Percentiles rank a stretch among this genome's conserved stretches.
Conservation (phyloP, 2,329 filamentous ascomycete species). For the Stylonectria norvegica region DNA sequence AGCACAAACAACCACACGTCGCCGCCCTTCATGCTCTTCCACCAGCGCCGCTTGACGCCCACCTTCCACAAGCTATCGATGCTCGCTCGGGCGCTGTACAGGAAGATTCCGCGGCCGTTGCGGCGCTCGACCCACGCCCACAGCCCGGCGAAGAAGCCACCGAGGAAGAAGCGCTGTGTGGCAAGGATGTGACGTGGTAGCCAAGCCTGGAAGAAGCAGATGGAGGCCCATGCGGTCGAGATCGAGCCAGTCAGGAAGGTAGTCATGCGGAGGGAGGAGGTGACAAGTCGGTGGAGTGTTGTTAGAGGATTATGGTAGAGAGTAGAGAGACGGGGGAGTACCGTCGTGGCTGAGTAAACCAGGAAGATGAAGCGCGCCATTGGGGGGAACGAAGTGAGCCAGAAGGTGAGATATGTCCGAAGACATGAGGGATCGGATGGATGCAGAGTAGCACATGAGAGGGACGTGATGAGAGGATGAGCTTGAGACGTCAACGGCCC, state of each 20-base stretch:
- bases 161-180: slow-evolving; percentile 84
- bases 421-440: slow-evolving; percentile 83
- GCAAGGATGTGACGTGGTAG: slow-evolving; percentile 72
- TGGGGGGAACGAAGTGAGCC: slow-evolving; percentile 76
- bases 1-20: slow-evolving; percentile 81
- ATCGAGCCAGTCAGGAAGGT: slow-evolving; percentile 76
- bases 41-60: slow-evolving; percentile 85
- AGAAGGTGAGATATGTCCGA: slow-evolving; percentile 83
- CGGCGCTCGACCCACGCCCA: slow-evolving; percentile 76
- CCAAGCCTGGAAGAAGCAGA: slow-evolving; percentile 82
- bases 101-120: slow-evolving; percentile 64
- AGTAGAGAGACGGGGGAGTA: slow-evolving; percentile 63
- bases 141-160: slow-evolving; percentile 78
- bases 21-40: slow-evolving; percentile 76
- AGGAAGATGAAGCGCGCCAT: slow-evolving; percentile 75
- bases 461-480: slow-evolving; percentile 78
- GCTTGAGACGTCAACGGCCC: slow-evolving; percentile 77
- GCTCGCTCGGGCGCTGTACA: slow-evolving; percentile 75
- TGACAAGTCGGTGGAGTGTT: slow-evolving; percentile 63
- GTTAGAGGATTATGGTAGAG: slow-evolving; percentile 68
- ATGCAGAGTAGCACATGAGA: slow-evolving; percentile 88
- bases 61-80: slow-evolving; percentile 89
- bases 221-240: slow-evolving; percentile 80
- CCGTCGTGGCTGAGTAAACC: slow-evolving; percentile 64
- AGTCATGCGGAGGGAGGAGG: slow-evolving; percentile 68